A percentile compares a stretch with the other conserved stretches of the same genome.
phyloP scores from a whole-genome alignment of 1,139 yeast species.

The Kurtzmaniella quercitrusa region DNA sequence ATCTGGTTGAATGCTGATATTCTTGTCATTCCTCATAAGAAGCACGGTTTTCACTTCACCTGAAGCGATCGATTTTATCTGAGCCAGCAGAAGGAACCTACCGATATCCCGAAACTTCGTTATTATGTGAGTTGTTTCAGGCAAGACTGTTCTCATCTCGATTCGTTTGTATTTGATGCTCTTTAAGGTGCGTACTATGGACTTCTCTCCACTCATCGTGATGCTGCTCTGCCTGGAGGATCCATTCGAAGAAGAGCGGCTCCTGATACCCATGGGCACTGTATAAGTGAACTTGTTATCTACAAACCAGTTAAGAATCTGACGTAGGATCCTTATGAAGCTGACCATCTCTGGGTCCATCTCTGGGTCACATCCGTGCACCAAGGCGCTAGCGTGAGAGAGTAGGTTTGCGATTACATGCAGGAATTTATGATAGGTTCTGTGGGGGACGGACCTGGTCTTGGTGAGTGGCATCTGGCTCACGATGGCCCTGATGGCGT shows the following conservation, averaged over 20 bases:
- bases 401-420: constrained; percentile 3
- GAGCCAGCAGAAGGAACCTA: constrained; percentile 16
- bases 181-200: neutral
- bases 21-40: constrained; percentile 16
- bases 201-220: neutral
- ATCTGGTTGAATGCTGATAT: constrained; percentile 9
- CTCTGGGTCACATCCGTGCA: constrained; percentile 1
- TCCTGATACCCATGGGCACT: too few species aligned
- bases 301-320: constrained; percentile 19
- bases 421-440: constrained; percentile 4
- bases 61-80: constrained; percentile 7
- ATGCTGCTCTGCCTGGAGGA: neutral
- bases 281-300: constrained; percentile 17
- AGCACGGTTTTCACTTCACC: constrained; percentile 8
- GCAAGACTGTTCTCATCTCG: constrained; percentile 6
- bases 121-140: constrained; percentile 16
- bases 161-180: constrained; percentile 1
- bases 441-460: constrained; percentile 1
- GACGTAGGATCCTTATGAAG: neutral
- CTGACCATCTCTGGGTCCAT: neutral
- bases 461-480: constrained; percentile 2
- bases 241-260: too few species aligned
- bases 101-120: constrained; percentile 14
- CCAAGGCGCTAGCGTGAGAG: constrained; percentile 3
- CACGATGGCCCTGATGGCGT: neutral